Base-by-base conservation (phyloP, 2,329 filamentous ascomycete species). In the Alternaria tenuissima region DNA sequence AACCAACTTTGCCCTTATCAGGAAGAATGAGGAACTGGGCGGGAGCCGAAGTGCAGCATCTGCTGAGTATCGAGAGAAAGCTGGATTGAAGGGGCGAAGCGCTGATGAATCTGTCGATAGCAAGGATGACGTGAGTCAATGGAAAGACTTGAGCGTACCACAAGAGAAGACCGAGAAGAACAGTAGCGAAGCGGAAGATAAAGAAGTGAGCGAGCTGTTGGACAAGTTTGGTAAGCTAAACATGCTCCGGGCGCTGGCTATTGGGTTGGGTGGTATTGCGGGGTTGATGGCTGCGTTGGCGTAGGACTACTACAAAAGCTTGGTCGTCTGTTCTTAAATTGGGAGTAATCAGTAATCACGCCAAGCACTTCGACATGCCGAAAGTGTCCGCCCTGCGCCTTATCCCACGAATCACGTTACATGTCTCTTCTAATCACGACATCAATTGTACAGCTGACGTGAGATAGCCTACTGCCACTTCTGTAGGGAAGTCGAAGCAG, bases 91-190 rank as follows among this genome's bases (percentile, higher is more conserved):
- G 14, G 34, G n/a, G 14, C 43, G 71, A 2, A 62, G 48, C 7
- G 72, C 71, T 7, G 66, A 71, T 44, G 66, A 69, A 34, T 66
- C 61, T 7, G 64, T 68, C 0, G 48, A 69, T 30, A 62, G 65
- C 9, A 59, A 73, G 26, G 62, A 63, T 7, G 72, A 73, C 53
- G 48, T 70, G 5, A 72, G 63, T 54, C 69, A 76, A 57, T 73
- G 63, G 65, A 64, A 44, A n/a, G 73, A 76, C 61, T 16, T 70
- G 52, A 75, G 71, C 47, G 63, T 43, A 26, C 71, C 72, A 30
- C 64, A 70, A 46, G 63, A 58, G 46, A 51, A 58, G 44, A 73
- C 69, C 32, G 4, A 22, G 42, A 54, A 49, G 48, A 43, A 68
- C 9, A 63, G 57, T n/a, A 62, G 51, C 6, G 20, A 32, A 16